Percentiles rank a stretch among this genome's conserved stretches.
These are phyloP conservation scores for Ramaria rubella DNA, from an alignment of 768 basidiomycete genomes.

Conservation along the genomic window DNA sequence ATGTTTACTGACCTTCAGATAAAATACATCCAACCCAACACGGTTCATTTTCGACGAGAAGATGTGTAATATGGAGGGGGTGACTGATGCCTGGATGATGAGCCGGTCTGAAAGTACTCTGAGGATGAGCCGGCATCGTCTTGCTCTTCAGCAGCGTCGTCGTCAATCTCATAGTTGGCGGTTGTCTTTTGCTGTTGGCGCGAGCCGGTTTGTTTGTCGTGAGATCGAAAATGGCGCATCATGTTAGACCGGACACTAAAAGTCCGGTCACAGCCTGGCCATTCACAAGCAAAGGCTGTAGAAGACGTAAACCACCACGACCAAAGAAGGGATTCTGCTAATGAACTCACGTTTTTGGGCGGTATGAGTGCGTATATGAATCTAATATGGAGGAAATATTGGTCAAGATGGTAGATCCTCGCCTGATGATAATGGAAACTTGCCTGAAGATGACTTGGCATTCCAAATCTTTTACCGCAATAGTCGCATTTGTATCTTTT, in stretches of 20 bases:
- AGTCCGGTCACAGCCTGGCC: not conserved
- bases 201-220: not conserved
- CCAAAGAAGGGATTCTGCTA: not conserved
- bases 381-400: not conserved
- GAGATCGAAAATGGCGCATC: not conserved
- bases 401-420: not conserved
- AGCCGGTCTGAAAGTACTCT: not conserved
- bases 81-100: not conserved
- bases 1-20: too few relatives aligned
- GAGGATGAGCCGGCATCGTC: not conserved
- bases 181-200: not conserved
- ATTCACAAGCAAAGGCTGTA: not conserved
- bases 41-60: not conserved
- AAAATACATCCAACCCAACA: too few relatives aligned
- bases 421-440: not conserved
- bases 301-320: not conserved
- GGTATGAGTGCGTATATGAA: not conserved
- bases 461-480: conserved; percentile 7
- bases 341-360: not conserved
- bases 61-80: not conserved
- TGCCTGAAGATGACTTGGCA: conserved; percentile 8
- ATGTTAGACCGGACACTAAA: not conserved
- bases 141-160: not conserved
- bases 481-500: conserved; percentile 8
- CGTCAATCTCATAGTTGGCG: not conserved